Evolutionary conservation across 2,329 filamentous ascomycete species (phyloP).

Genomic region (Ceratocystis harringtonii): DNA sequence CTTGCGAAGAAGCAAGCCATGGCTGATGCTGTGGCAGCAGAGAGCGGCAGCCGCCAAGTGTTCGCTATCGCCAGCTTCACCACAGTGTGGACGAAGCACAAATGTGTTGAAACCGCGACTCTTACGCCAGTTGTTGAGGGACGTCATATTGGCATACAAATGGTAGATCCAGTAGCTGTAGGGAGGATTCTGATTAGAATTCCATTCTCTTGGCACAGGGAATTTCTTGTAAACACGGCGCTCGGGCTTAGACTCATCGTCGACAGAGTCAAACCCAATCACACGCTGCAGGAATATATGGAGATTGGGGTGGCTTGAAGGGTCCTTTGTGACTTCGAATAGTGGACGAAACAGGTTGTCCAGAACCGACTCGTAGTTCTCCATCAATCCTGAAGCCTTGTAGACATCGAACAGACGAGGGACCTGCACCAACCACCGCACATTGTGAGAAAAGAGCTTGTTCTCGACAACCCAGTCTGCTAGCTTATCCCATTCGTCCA

Average conservation of each 20-base stretch:
- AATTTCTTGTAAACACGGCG: constrained; percentile 91
- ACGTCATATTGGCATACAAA: constrained; percentile 83
- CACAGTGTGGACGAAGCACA: constrained; percentile 80
- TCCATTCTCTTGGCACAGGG: constrained; percentile 76
- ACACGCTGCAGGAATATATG: constrained; percentile 91
- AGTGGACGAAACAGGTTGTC: constrained; percentile 84
- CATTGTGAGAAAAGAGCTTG: constrained; percentile 94
- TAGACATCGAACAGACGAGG: constrained; percentile 92
- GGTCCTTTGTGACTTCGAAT: constrained; percentile 86
- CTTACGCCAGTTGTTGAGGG: constrained; percentile 81
- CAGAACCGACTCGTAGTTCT: constrained; percentile 78
- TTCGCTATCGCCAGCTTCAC: constrained; percentile 92
- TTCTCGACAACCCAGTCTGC: constrained; percentile 96
- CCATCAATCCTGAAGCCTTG: constrained; percentile 74
- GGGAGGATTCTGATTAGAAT: constrained; percentile 84
- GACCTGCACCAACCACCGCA: constrained; percentile 92
- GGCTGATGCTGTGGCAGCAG: constrained; percentile 93
- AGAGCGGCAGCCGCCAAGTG: constrained; percentile 83
- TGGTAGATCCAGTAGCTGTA: constrained; percentile 99
- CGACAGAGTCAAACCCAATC: constrained; percentile 92
- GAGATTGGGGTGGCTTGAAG: constrained; percentile 73
- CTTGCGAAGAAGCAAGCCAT: constrained; percentile 82
- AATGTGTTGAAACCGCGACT: constrained; percentile 93
- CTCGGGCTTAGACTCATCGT: constrained; percentile 95
- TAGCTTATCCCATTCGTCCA: constrained; percentile 95